A percentile compares a stretch with the other conserved stretches of the same genome.
These are phyloP conservation scores for Hysterium pulicare DNA, from an alignment of 2,329 filamentous ascomycete species.

Conservation along the genomic window DNA sequence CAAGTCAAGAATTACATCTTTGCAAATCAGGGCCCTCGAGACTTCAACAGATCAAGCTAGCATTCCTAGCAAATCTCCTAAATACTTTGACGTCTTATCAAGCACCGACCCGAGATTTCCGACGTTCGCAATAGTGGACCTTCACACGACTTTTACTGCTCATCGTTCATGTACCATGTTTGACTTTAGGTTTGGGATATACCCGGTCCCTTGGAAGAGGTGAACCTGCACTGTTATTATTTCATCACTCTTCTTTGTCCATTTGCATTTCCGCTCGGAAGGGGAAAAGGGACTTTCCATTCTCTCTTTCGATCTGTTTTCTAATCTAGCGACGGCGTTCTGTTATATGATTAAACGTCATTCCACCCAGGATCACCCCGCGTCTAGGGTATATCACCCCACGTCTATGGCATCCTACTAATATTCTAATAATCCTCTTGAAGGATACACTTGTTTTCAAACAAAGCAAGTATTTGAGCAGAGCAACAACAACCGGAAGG, in stretches of 20 bases:
- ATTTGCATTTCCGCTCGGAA: not conserved
- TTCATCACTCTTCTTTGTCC: slow-evolving; percentile 1
- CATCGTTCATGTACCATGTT: not conserved
- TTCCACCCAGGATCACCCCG: not conserved
- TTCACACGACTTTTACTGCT: not conserved
- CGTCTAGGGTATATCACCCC: not conserved
- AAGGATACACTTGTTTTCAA: not conserved
- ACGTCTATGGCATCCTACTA: slow-evolving; percentile 1
- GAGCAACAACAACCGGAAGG: not conserved
- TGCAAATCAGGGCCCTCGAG: slow-evolving; percentile 44
- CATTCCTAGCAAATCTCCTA: not conserved
- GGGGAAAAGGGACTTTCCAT: slow-evolving; percentile 1
- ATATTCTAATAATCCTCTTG: slow-evolving; percentile 1
- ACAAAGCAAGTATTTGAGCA: not conserved
- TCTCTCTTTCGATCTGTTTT: not conserved
- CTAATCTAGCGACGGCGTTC: slow-evolving; percentile 2
- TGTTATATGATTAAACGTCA: slow-evolving; percentile 1
- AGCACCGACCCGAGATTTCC: not conserved
- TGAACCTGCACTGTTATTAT: not conserved
- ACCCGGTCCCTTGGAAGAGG: slow-evolving; percentile 4
- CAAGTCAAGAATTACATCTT: slow-evolving; percentile 47
- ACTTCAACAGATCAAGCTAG: slow-evolving; percentile 31
- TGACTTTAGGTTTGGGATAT: slow-evolving; percentile 2
- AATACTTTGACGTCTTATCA: not conserved
- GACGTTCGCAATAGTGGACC: not conserved